These are phyloP conservation scores for Calonectria multiphialidica DNA, from an alignment of 2,329 filamentous ascomycete species.

Conservation along the genomic window DNA sequence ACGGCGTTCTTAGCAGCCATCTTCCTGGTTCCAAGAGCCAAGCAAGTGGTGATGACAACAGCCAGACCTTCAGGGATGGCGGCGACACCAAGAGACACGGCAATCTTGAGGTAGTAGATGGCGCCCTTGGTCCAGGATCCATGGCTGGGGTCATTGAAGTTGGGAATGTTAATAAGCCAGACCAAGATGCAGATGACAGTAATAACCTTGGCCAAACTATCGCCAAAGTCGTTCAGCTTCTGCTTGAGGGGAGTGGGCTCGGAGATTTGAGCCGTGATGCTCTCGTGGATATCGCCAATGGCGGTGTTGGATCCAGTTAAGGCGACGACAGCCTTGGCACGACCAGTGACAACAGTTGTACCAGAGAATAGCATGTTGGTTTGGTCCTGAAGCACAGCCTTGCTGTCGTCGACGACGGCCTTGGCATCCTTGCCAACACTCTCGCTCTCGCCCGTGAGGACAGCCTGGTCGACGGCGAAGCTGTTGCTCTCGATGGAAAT, in stretches of 20 bases:
- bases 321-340: conserved; percentile 91
- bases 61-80: conserved; percentile 98
- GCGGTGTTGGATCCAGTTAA: conserved; percentile 91
- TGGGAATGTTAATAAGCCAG: conserved; percentile 98
- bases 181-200: conserved; percentile 96
- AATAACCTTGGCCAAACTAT: conserved; percentile 96
- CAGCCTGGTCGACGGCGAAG: conserved; percentile 96
- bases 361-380: conserved; percentile 98
- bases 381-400: conserved; percentile 97
- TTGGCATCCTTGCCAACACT: conserved; percentile 88
- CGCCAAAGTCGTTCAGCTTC: conserved; percentile 98
- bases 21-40: conserved; percentile 95
- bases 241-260: conserved; percentile 97
- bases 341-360: conserved; percentile 95
- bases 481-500: conserved; percentile 95
- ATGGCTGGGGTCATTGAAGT: conserved; percentile 95
- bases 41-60: conserved; percentile 98
- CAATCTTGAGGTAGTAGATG: conserved; percentile 99
- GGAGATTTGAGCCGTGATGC: conserved; percentile 97
- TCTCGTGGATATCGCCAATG: conserved; percentile 99
- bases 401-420: conserved; percentile 76
- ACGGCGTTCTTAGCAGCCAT: conserved; percentile 99
- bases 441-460: conserved; percentile 97
- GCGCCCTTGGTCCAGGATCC: conserved; percentile 96
- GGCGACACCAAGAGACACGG: conserved; percentile 96